Evolutionary conservation across 176 grass and related monocot species (phyloP).

Genomic region (Thalia dealbata): DNA sequence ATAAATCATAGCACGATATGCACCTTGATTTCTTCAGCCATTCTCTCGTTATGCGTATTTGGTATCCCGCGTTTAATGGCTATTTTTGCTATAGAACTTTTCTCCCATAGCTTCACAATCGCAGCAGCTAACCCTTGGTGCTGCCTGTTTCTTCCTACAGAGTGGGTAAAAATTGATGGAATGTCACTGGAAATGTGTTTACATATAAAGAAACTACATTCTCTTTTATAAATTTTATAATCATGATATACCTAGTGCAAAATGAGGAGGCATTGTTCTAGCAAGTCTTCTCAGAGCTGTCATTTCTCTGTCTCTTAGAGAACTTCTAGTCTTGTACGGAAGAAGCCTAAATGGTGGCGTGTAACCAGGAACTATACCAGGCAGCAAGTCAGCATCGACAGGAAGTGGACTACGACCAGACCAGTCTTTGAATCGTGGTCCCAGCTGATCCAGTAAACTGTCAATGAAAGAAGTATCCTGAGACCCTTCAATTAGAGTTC

Average conservation of each 20-base stretch:
- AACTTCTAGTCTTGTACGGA: conserved; percentile 51
- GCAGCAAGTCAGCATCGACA: conserved; percentile 93
- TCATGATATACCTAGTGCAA: conserved; percentile 57
- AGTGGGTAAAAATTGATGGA: background rate
- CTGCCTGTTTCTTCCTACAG: conserved; percentile 79
- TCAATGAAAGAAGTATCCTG: conserved; percentile 42
- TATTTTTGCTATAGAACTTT: conserved; percentile 89
- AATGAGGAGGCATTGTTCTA: conserved; percentile 89
- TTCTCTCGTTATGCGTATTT: conserved; percentile 73
- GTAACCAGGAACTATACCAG: conserved; percentile 53
- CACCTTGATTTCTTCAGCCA: conserved; percentile 94
- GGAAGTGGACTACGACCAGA: conserved; percentile 62
- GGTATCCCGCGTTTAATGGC: conserved; percentile 81
- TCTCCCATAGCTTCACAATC: conserved; percentile 95
- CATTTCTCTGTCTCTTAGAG: conserved; percentile 62
- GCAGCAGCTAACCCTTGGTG: conserved; percentile 88
- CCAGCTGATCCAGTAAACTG: conserved; percentile 72
- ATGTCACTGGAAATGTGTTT: background rate
- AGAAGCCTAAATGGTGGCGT: conserved; percentile 68
- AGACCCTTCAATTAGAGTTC: conserved; percentile 19
- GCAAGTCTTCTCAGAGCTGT: conserved; percentile 59
- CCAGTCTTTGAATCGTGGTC: conserved; percentile 81
- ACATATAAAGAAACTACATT: background rate
- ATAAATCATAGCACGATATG: conserved; percentile 11
- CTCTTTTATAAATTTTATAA: background rate